Base-by-base conservation (phyloP, 352 stramenopile species). In the Blastocystis sp. region DNA sequence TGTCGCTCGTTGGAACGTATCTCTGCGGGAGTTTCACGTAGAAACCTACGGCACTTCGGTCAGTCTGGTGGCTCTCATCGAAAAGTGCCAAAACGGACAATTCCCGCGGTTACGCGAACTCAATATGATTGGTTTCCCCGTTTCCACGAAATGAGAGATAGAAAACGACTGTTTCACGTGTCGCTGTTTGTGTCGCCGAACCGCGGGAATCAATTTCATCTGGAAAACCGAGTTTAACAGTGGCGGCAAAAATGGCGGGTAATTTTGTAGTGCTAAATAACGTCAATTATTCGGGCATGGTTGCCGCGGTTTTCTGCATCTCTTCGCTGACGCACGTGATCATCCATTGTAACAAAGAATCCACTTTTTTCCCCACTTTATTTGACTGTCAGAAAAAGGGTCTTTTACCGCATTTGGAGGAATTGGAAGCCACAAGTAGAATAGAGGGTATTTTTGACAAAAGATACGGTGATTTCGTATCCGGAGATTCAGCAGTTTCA, bases 301-400 rank as follows among this genome's bases (percentile, higher is more conserved):
- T 75, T 24, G 63, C 36, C 16, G 63, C 63, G 21, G 32, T 75
- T 18, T 75, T 75, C 29, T 75, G 63, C n/a, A 75, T 75, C 46
- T n/a, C 44, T 7, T 51, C 32, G 6, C 36, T 75, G 4, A 40
- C 36, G 6, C 27, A 53, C 32, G 32, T 75, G n/a, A 29, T 36
- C 18, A n/a, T 75, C 7, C 36, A 53, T 24, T 75, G 63, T 75
- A 75, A 75, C 2, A 34, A 75, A 9, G 21, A 75, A 9, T 75
- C 24, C 32, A 75, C 9, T 51, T 9, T 46, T 8, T 6, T 75
- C 4, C 34, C 4, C 32, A 29, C 29, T 18, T 75, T 75, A 24
- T 40, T 34, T n/a, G 36, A 48, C 48, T n/a, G 24, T 8, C 7
- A 27, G 4, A 24, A 75, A 32, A 75, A 75, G 46, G 36, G 46